These are phyloP conservation scores for Aquilaria yunnanensis DNA, from an alignment of 345 rosid genomes.

Conservation along the genomic window DNA sequence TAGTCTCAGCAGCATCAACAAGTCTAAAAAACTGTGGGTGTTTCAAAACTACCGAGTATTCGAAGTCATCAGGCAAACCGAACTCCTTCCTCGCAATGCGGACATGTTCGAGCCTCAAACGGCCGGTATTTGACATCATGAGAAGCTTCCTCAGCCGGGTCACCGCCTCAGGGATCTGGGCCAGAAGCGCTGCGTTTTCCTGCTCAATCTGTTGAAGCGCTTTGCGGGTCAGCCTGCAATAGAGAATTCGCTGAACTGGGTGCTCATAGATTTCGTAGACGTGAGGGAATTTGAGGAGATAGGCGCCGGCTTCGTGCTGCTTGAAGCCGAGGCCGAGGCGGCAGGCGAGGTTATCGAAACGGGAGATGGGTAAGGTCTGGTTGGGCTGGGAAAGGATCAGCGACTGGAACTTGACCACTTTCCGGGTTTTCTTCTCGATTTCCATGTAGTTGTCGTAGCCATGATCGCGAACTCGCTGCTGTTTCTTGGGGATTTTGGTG, in stretches of 20 bases:
- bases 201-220: slow-evolving; percentile 59
- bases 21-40: slow-evolving; percentile 60
- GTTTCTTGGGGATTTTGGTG: slow-evolving; percentile 77
- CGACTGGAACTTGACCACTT: slow-evolving; percentile 69
- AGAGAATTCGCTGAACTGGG: slow-evolving; percentile 81
- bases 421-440: slow-evolving; percentile 75
- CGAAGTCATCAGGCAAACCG: slow-evolving; percentile 92
- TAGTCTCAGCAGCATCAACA: slow-evolving; percentile 60
- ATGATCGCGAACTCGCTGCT: slow-evolving; percentile 74
- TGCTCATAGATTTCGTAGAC: slow-evolving; percentile 85
- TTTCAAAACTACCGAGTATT: slow-evolving; percentile 68
- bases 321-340: slow-evolving; percentile 75
- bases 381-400: slow-evolving; percentile 65
- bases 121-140: slow-evolving; percentile 74
- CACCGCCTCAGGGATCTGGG: slow-evolving; percentile 62
- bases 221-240: slow-evolving; percentile 61
- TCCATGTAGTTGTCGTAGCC: slow-evolving; percentile 98
- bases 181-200: slow-evolving; percentile 51
- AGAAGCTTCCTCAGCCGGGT: slow-evolving; percentile 67
- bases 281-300: slow-evolving; percentile 80
- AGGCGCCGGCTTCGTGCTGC: slow-evolving; percentile 65
- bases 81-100: slow-evolving; percentile 74
- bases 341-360: slow-evolving; percentile 64
- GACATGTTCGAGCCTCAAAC: slow-evolving; percentile 73
- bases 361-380: slow-evolving; percentile 54